Conservation (phyloP, 345 rosid species). For the Acer negundo region DNA sequence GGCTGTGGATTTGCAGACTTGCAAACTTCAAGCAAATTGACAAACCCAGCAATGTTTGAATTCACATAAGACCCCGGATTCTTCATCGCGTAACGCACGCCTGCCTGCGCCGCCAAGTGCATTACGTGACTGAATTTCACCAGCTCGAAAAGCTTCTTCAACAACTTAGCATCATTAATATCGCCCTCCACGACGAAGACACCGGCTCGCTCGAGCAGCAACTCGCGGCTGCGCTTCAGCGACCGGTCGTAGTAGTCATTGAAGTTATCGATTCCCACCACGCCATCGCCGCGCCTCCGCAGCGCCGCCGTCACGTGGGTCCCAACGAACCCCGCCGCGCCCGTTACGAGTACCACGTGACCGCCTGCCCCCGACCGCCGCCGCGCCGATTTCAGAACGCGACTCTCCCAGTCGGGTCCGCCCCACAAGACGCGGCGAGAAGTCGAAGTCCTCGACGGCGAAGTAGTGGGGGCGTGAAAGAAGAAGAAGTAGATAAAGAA, state of each 20-base stretch:
- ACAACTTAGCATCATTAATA: slow-evolving; percentile 38
- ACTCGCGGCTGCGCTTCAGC: slow-evolving; percentile 42
- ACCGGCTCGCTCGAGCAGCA: slow-evolving; percentile 39
- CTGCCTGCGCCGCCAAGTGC: slow-evolving; percentile 60
- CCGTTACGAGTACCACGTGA: slow-evolving; percentile 48
- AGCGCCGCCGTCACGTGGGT: slow-evolving; percentile 51
- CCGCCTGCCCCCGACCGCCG: slow-evolving; percentile 37
- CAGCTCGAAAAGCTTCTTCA: slow-evolving; percentile 44
- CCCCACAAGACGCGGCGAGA: slow-evolving; percentile 40
- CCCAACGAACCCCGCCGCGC: slow-evolving; percentile 65
- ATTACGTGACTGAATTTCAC: slow-evolving; percentile 58
- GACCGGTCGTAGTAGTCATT: slow-evolving; percentile 53
- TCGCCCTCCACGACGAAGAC: slow-evolving; percentile 53
- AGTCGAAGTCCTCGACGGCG: slow-evolving; percentile 25
- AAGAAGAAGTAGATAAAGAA: slow-evolving; percentile 26
- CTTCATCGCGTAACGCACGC: slow-evolving; percentile 56
- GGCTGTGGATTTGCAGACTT: slow-evolving; percentile 52
- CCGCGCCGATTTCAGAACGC: slow-evolving; percentile 38
- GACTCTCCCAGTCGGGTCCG: slow-evolving; percentile 43
- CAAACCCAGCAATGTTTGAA: slow-evolving; percentile 54
- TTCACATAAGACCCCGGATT: slow-evolving; percentile 51
- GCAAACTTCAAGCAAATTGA: slow-evolving; percentile 48
- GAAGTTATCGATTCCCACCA: slow-evolving; percentile 55
- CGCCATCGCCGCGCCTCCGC: slow-evolving; percentile 54
- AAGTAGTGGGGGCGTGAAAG: slow-evolving; percentile 18